These are phyloP conservation scores for Knufia petricola DNA, from an alignment of 2,329 filamentous ascomycete species.

Conservation along the genomic window DNA sequence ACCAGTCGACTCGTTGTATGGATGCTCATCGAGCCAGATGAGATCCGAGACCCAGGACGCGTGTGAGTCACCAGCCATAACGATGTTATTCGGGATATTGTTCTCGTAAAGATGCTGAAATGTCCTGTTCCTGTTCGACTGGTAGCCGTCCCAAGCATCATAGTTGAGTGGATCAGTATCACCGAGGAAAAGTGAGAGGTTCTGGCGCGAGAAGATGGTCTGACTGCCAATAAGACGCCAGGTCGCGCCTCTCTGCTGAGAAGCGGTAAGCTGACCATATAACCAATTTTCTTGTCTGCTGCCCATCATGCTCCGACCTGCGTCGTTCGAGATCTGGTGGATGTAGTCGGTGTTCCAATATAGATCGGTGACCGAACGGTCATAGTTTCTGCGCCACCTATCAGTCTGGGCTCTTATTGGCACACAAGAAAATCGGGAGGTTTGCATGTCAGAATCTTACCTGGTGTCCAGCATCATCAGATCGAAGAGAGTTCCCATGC, in stretches of 20 bases:
- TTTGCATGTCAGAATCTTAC: no score
- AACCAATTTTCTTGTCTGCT: constrained; percentile 64
- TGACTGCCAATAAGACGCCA: constrained; percentile 65
- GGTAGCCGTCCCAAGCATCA: constrained; percentile 56
- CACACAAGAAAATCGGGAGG: no score
- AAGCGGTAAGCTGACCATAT: constrained; percentile 48
- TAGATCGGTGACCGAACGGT: constrained; percentile 51
- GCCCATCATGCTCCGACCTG: constrained; percentile 60
- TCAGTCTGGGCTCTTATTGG: no score
- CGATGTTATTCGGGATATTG: constrained; percentile 60
- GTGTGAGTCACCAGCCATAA: constrained; percentile 63
- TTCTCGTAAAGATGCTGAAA: constrained; percentile 55
- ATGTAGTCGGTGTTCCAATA: constrained; percentile 54
- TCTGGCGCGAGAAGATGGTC: constrained; percentile 53
- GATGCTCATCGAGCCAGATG: constrained; percentile 44
- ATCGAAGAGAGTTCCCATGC: constrained; percentile 55
- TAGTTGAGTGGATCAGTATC: constrained; percentile 37
- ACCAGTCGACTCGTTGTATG: constrained; percentile 46
- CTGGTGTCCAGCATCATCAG: constrained; percentile 59
- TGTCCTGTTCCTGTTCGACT: constrained; percentile 60
- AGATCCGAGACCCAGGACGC: constrained; percentile 53
- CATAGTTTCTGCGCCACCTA: no score
- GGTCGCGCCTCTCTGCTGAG: constrained; percentile 50
- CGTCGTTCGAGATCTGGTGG: constrained; percentile 52
- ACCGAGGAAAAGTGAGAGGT: constrained; percentile 22